Base-by-base conservation (phyloP, 148 eudicot species). In the Chenopodium suecicum region DNA sequence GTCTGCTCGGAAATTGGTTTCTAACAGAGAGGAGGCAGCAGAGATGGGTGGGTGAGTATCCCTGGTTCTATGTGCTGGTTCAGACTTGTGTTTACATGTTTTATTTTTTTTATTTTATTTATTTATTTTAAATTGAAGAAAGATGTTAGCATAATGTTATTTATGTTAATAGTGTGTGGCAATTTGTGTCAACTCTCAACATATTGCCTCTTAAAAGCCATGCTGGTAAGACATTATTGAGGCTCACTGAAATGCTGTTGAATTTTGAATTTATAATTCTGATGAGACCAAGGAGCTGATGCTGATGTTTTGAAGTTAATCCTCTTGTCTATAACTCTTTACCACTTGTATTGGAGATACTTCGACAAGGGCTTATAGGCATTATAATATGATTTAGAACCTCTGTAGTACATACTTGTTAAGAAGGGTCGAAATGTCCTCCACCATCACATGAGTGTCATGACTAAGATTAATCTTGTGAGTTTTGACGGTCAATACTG, bases 21-120 rank as follows among this genome's bases (percentile, higher is more conserved):
- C 83, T 9, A 47, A 9, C 86, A 92, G 85, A 85, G 99, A 96
- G 84, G 99, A 92, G 84, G 77, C 91, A 60, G 77, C 91, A 58
- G 99, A 96, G 88, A 90, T 92, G 98, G 99, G 99, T 80, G 99
- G 99, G 99, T 96, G 77, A 88, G 99, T 90, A 44, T 75, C 60
- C 50, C 58, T 77, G 48, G 47, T 71, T 52, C 47, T 80, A 27
- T 52, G 37, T n/a, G 34, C 25, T 31, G 22, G 4, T 64, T 74
- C 29, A 16, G 75, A 31, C 22, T 8, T 76, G 23, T 48, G 37
- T 80, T 17, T 32, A 1, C 16, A 10, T 46, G 44, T 6, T 34
- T 34, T 34, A 12, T 29, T 14, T 52, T 50, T 14, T 22, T 20
- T 10, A 2, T 41, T 41, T n/a, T 19, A 4, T 10, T 37, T 7